A percentile compares a stretch with the other conserved stretches of the same genome.
phyloP scores from a whole-genome alignment of 106 monocot species.

The Iris macrosiphon region DNA sequence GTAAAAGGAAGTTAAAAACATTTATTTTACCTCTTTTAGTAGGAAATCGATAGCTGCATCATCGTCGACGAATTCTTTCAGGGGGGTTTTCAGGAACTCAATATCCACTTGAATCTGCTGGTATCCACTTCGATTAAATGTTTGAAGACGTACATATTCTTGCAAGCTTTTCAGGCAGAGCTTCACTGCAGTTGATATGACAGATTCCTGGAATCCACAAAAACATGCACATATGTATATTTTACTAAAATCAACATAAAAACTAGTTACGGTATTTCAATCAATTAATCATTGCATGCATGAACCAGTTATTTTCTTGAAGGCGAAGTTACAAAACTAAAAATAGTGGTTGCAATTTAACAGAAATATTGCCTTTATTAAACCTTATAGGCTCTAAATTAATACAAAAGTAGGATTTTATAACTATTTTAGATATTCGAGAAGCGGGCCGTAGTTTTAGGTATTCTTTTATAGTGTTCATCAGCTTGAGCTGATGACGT shows the following conservation, averaged over 20 bases:
- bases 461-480: no score
- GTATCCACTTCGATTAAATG: conserved; percentile 89
- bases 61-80: conserved; percentile 85
- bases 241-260: neutral
- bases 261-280: neutral
- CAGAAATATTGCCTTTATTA: no score
- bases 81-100: conserved; percentile 77
- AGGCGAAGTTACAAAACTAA: neutral
- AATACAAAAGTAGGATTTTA: no score
- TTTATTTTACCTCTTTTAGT: conserved; percentile 68
- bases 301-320: neutral
- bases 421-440: no score
- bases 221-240: neutral
- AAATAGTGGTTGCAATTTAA: neutral
- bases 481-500: no score
- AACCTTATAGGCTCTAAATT: no score
- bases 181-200: conserved; percentile 76
- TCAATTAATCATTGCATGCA: neutral
- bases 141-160: conserved; percentile 91
- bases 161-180: conserved; percentile 93
- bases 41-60: conserved; percentile 80
- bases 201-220: conserved; percentile 71
- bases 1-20: neutral
- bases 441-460: no score
- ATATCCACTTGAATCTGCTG: conserved; percentile 97